Evolutionary conservation across 352 stramenopile species (phyloP).

Genomic region (Lagenidium sp.): DNA sequence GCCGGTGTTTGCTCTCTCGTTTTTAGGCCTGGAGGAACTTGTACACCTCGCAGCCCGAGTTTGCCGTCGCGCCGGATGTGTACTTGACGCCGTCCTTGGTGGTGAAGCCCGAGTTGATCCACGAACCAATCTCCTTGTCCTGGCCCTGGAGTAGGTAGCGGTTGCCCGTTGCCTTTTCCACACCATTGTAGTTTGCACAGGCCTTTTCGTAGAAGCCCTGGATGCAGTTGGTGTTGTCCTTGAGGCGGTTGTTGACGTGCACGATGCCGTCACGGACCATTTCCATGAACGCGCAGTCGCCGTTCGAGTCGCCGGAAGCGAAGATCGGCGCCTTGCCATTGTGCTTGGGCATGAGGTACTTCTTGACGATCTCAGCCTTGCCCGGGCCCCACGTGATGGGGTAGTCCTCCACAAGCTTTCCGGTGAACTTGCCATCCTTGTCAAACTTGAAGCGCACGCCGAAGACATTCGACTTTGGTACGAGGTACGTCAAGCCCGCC

Average conservation of each 20-base stretch:
- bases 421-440: slow-evolving; percentile 32
- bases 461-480: slow-evolving; percentile 42
- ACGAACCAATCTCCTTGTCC: slow-evolving; percentile 48
- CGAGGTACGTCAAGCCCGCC: slow-evolving; percentile 36
- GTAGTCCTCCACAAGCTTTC: slow-evolving; percentile 28
- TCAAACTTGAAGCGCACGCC: slow-evolving; percentile 43
- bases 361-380: slow-evolving; percentile 40
- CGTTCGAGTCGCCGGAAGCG: slow-evolving; percentile 39
- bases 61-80: slow-evolving; percentile 25
- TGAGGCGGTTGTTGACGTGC: slow-evolving; percentile 58
- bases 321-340: slow-evolving; percentile 37
- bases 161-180: slow-evolving; percentile 31
- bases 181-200: slow-evolving; percentile 33
- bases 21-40: slow-evolving; percentile 11
- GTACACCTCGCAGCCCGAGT: slow-evolving; percentile 15
- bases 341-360: slow-evolving; percentile 32
- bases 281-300: slow-evolving; percentile 55
- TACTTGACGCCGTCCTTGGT: slow-evolving; percentile 46
- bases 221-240: slow-evolving; percentile 36
- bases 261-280: slow-evolving; percentile 48
- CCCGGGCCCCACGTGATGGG: slow-evolving; percentile 58
- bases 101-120: slow-evolving; percentile 58
- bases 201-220: slow-evolving; percentile 52
- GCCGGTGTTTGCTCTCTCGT: too few relatives aligned
- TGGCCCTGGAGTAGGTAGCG: slow-evolving; percentile 52